A percentile compares a stretch with the other conserved stretches of the same genome.
These are phyloP conservation scores for Solanum pimpinellifolium DNA, from an alignment of 257 asterid species.

Conservation along the genomic window DNA sequence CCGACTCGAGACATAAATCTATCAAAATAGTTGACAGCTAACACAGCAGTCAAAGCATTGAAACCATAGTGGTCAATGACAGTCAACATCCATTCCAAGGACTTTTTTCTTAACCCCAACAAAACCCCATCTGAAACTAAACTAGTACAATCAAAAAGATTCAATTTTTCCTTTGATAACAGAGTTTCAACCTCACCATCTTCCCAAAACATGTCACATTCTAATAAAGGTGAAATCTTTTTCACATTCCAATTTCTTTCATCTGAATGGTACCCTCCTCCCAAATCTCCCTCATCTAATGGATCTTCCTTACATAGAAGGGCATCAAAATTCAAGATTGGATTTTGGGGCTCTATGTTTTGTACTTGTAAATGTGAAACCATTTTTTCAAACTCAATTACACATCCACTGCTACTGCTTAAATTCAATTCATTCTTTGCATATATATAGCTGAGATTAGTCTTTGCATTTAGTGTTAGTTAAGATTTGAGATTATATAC, in stretches of 20 bases:
- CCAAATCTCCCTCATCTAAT: slow-evolving; percentile 30
- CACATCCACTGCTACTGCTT: neutral
- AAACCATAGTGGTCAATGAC: slow-evolving; percentile 49
- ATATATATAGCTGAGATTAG: neutral
- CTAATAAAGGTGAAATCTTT: slow-evolving; percentile 19
- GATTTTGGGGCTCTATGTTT: slow-evolving; percentile 35
- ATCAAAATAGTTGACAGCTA: slow-evolving; percentile 64
- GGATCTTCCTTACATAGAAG: slow-evolving; percentile 70
- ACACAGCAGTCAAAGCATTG: slow-evolving; percentile 41
- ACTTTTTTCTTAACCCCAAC: slow-evolving; percentile 34
- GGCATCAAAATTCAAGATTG: slow-evolving; percentile 36
- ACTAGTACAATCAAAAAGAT: slow-evolving; percentile 6
- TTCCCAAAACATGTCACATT: slow-evolving; percentile 75
- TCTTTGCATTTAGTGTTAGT: neutral
- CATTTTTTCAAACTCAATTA: neutral
- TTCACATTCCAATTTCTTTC: neutral
- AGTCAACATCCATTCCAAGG: slow-evolving; percentile 56
- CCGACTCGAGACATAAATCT: slow-evolving; percentile 37
- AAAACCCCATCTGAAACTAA: slow-evolving; percentile 31
- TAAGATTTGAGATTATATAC: neutral
- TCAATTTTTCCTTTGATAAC: slow-evolving; percentile 45
- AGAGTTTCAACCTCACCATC: slow-evolving; percentile 55
- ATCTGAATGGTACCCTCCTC: neutral
- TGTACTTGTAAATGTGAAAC: neutral
- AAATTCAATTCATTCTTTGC: neutral